These are phyloP conservation scores for Stereocaulon alpinum DNA, from an alignment of 495 filamentous ascomycete species.

Conservation along the genomic window DNA sequence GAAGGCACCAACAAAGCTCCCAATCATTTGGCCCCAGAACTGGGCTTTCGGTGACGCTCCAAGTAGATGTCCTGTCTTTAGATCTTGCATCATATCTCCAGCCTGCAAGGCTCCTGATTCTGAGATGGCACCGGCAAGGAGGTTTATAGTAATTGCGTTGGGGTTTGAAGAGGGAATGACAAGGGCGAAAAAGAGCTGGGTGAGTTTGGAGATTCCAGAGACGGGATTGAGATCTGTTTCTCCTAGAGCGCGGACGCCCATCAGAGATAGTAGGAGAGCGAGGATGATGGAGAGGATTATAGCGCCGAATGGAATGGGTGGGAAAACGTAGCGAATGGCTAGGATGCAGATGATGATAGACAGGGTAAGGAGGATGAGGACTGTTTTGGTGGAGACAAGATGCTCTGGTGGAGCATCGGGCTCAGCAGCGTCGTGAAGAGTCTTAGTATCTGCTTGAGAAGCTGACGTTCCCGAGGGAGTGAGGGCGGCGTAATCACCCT, in stretches of 20 bases:
- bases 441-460: neutral
- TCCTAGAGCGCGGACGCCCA: constrained; percentile 90
- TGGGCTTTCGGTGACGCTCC: constrained; percentile 89
- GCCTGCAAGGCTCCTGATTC: constrained; percentile 88
- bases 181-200: constrained; percentile 87
- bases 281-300: constrained; percentile 78
- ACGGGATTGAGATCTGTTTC: constrained; percentile 97
- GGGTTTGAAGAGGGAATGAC: constrained; percentile 67
- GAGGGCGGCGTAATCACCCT: constrained; percentile 33
- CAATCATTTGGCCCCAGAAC: constrained; percentile 93
- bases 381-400: constrained; percentile 62
- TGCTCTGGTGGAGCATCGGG: constrained; percentile 73
- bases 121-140: constrained; percentile 85
- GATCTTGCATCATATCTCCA: constrained; percentile 95
- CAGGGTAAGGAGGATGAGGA: constrained; percentile 60
- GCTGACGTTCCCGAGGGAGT: constrained; percentile 24
- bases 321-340: constrained; percentile 70
- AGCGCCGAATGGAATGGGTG: constrained; percentile 51
- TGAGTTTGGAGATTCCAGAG: constrained; percentile 91
- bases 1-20: constrained; percentile 77
- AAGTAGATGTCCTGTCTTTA: constrained; percentile 92
- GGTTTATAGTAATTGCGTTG: constrained; percentile 81
- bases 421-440: constrained; percentile 15
- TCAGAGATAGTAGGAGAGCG: constrained; percentile 79
- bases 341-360: constrained; percentile 71